Evolutionary conservation across 352 stramenopile species (phyloP).

Genomic region (Phytophthora citrophthora): DNA sequence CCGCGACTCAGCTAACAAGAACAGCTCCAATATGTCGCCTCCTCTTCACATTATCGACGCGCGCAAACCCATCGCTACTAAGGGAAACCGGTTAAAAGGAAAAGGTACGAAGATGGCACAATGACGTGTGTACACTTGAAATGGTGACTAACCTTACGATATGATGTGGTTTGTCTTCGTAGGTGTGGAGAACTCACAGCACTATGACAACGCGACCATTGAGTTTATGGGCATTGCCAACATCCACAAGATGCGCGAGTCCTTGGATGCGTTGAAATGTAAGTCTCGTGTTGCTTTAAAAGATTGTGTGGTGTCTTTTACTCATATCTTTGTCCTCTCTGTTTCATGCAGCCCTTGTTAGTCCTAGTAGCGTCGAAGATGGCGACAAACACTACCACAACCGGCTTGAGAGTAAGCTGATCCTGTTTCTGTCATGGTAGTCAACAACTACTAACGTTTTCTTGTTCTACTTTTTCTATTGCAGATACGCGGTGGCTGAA

Average conservation of each 20-base stretch:
- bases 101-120: slow-evolving; percentile 53
- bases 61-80: slow-evolving; percentile 80
- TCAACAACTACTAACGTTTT: slow-evolving; percentile 2
- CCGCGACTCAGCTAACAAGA: slow-evolving; percentile 86
- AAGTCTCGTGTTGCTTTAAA: slow-evolving; percentile 14
- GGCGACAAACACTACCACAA: slow-evolving; percentile 91
- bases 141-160: slow-evolving; percentile 1
- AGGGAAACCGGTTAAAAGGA: slow-evolving; percentile 82
- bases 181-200: slow-evolving; percentile 96
- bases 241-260: slow-evolving; percentile 98
- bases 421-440: neutral
- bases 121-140: neutral
- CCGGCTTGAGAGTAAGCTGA: slow-evolving; percentile 75
- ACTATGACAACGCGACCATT: slow-evolving; percentile 96
- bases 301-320: neutral
- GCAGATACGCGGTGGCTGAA: slow-evolving; percentile 96
- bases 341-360: slow-evolving; percentile 64
- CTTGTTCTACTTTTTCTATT: slow-evolving; percentile 7
- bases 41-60: slow-evolving; percentile 89
- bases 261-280: slow-evolving; percentile 89
- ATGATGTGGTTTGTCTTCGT: slow-evolving; percentile 12
- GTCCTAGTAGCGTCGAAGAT: slow-evolving; percentile 82
- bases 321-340: slow-evolving; percentile 14
- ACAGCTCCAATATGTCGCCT: slow-evolving; percentile 67
- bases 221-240: slow-evolving; percentile 99